Conservation (phyloP, 352 stramenopile species). For the Pythium sukuiense region DNA sequence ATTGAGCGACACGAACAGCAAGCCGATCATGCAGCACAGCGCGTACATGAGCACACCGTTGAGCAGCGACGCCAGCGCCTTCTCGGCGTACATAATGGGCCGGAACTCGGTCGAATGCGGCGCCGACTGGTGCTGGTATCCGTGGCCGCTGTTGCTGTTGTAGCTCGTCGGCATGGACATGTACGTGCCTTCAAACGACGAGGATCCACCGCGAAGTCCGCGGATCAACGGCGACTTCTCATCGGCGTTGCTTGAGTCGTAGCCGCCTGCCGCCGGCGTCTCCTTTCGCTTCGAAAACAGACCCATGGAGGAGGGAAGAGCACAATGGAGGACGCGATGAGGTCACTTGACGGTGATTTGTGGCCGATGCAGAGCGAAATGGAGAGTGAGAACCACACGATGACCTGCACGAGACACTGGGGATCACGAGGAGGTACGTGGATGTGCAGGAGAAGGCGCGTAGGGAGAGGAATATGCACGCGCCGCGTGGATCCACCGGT, state of each 20-base stretch:
- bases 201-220: conserved; percentile 45
- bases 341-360: not conserved
- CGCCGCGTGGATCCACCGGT: not conserved
- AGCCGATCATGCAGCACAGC: conserved; percentile 67
- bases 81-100: conserved; percentile 76
- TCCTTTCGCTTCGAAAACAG: conserved; percentile 4
- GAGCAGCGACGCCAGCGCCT: conserved; percentile 67
- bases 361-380: not conserved
- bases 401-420: conserved; percentile 1
- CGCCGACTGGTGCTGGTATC: conserved; percentile 18
- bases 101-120: conserved; percentile 58
- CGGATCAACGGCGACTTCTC: conserved; percentile 75
- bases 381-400: not conserved
- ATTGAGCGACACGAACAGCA: conserved; percentile 77
- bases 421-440: conserved; percentile 1
- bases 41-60: conserved; percentile 79
- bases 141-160: conserved; percentile 2
- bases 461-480: not conserved
- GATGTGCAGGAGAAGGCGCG: not conserved
- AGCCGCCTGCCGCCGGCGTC: not conserved
- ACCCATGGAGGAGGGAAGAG: conserved; percentile 4
- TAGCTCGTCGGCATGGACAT: conserved; percentile 56
- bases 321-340: no score
- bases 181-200: conserved; percentile 70
- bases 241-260: conserved; percentile 19